phyloP scores from a whole-genome alignment of 805 yeast genomes.

The Yarrowia divulgata region DNA sequence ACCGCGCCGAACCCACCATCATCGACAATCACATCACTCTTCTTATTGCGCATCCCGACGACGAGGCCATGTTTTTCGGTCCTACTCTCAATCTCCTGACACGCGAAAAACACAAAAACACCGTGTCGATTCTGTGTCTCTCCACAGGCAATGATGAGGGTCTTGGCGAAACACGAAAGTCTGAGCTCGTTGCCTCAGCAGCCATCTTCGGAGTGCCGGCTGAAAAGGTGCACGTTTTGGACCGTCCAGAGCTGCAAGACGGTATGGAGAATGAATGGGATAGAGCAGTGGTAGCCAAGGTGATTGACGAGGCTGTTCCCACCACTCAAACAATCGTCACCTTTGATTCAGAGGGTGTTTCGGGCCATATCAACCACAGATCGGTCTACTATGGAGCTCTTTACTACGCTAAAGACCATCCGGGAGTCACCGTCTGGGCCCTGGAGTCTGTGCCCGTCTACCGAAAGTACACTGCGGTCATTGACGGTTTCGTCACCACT shows the following conservation, averaged over 20 bases:
- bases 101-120: slow-evolving; percentile 58
- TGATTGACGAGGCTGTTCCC: slow-evolving; percentile 44
- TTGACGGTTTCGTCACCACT: slow-evolving; percentile 50
- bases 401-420: slow-evolving; percentile 39
- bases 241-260: slow-evolving; percentile 64
- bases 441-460: slow-evolving; percentile 50
- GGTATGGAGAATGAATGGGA: slow-evolving; percentile 76
- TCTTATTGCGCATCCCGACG: slow-evolving; percentile 95
- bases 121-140: slow-evolving; percentile 68
- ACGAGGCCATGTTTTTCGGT: slow-evolving; percentile 95
- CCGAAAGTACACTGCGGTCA: slow-evolving; percentile 51
- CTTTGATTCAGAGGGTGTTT: slow-evolving; percentile 83
- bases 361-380: slow-evolving; percentile 86
- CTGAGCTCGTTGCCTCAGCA: slow-evolving; percentile 67
- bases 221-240: slow-evolving; percentile 56
- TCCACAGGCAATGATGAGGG: slow-evolving; percentile 82
- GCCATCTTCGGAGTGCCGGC: slow-evolving; percentile 58
- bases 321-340: slow-evolving; percentile 62
- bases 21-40: slow-evolving; percentile 49
- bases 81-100: slow-evolving; percentile 71
- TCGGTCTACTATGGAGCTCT: slow-evolving; percentile 45
- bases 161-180: slow-evolving; percentile 66
- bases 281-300: slow-evolving; percentile 51
- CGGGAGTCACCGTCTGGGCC: slow-evolving; percentile 45
- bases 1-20: slow-evolving; percentile 3